phyloP scores from a whole-genome alignment of 495 filamentous ascomycete species.

The Tuber indicum region DNA sequence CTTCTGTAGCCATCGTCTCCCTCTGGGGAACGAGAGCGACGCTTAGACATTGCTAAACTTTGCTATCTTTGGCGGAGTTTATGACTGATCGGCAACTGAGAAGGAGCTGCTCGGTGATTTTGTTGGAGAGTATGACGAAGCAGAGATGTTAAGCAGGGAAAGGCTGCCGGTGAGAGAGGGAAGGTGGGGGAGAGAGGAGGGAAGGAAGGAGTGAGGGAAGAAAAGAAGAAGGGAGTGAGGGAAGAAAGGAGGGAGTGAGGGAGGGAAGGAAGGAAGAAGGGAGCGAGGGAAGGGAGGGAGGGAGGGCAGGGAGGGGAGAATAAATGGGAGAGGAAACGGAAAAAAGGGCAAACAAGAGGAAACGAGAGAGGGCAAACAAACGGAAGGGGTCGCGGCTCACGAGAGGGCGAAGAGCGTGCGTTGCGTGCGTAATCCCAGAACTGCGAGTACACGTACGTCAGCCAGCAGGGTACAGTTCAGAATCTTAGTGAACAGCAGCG shows the following conservation, averaged over 20 bases:
- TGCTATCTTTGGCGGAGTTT: neutral
- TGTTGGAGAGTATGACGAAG: neutral
- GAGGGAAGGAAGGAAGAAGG: too few species aligned
- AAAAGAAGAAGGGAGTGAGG: too few species aligned
- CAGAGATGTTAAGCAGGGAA: neutral
- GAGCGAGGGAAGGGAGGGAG: neutral
- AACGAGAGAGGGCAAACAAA: neutral
- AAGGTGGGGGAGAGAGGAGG: neutral
- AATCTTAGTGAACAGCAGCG: neutral
- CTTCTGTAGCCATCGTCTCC: slow-evolving; percentile 3
- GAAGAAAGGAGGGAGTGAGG: neutral
- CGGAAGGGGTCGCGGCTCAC: neutral
- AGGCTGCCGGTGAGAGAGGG: neutral
- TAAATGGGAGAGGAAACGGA: neutral
- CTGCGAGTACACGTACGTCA: neutral
- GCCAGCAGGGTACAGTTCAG: neutral
- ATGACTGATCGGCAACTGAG: neutral
- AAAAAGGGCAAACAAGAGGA: neutral
- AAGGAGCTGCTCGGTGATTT: neutral
- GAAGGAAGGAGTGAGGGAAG: neutral
- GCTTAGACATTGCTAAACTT: slow-evolving; percentile 13
- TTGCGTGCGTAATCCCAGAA: neutral
- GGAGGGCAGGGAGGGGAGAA: neutral
- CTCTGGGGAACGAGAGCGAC: slow-evolving; percentile 21
- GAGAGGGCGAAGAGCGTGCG: neutral